Evolutionary conservation across 305 asterid genomes (phyloP), one percentile per base, ranked within the genome.

Genomic region (Solanum hybrid): DNA sequence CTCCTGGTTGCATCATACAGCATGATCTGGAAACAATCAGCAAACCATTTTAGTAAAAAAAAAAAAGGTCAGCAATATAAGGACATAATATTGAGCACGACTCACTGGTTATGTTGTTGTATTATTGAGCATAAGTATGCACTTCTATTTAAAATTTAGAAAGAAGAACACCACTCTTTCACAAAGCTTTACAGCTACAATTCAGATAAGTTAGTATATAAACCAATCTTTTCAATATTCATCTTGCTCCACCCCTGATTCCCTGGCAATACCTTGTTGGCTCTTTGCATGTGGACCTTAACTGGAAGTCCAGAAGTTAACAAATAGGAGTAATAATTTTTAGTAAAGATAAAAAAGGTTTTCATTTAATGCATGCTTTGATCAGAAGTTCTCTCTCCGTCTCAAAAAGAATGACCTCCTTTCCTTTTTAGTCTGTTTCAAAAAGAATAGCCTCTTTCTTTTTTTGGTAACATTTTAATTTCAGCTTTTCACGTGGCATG

Each of bases 1-100:
- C 93, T 93, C 93, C 94, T 92, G 90, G 94, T 94, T 79, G 88
- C 91, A 89, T 96, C 98, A 90, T 92, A 95, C 92, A 97, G 91
- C 94, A 93, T 94, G 87, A 93, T 93, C 98, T 95, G 94, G 91
- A 90, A 87, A 88, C 77, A 80, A 86, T 91, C 26, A 89, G 83
- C 90, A 86, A 51, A 32, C 3, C 22, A 4, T 22, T 51, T 85
- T 57, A 85, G 34, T 85, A 17, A 32, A 22, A 84, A 6, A 6
- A n/a, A n/a, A 65, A 22, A 4, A 85, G 13, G 20, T 11, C 31
- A 57, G 51, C 88, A 86, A 86, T 86, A 61, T 32, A 86, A 61
- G n/a, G 33, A 33, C 51, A 32, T 86, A 86, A 86, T 31, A 57
- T 86, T 86, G 78, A 86, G 31, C 88, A 84, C 33, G 27, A 57